Evolutionary conservation across 2,329 filamentous ascomycete species (phyloP), one percentile per base, ranked within the genome.

Genomic region (Scortechinia acanthostroma): DNA sequence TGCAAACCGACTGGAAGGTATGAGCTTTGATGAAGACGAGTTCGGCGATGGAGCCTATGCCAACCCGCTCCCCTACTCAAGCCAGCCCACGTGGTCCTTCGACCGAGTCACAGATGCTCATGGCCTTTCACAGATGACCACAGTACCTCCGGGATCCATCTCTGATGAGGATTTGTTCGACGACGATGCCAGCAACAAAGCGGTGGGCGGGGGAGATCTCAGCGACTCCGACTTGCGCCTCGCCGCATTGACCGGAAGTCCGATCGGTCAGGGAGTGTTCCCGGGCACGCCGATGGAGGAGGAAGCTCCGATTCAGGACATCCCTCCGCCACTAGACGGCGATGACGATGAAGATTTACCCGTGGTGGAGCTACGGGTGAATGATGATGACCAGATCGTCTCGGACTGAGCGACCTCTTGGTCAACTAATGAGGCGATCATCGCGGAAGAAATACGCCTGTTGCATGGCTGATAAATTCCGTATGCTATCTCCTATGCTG

Each of bases 321-420:
- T 64, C 15, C 55, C 58, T 21, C 50, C 53, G 6, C 52, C 52
- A 21, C 50, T 55, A 44, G 56, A 59, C 21, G 57, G 54, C 15
- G 60, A 56, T 20, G 61, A 59, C 13, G 57, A 62, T 28, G 60
- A 66, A 21, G 61, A 65, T 3, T 52, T 65, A 17, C 61, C 65
- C 3, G 65, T 68, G 23, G 58, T 66, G 43, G 66, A 69, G 51
- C 51, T 69, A 23, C 59, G 53, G 37, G 58, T 66, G 33, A 55
- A 54, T 17, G 61, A 64, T 15, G 61, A 65, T 10, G 58, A 62
- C 5, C 51, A 52, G 22, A 50, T 53, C 21, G 42, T 51, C 43
- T 52, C 52, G 40, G 52, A 55, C 28, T 50, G 44, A 48, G n/a
- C n/a, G n/a, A n/a, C n/a, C n/a, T n/a, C n/a, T n/a, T n/a, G n/a